phyloP scores from a whole-genome alignment of 1,284 basidiomycete species.

The Ceratobasidium sp. region DNA sequence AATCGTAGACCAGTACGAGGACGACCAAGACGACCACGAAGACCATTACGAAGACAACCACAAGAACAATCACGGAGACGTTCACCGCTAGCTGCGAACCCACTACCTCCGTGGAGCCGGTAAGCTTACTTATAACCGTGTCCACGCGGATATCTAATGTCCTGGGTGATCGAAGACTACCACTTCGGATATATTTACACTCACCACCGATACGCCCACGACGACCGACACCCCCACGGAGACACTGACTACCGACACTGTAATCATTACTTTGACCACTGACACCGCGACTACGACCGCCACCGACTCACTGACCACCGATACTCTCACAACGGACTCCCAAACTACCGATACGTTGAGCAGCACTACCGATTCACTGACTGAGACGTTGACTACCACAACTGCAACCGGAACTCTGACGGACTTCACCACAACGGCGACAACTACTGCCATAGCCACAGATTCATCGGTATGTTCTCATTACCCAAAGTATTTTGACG shows the following conservation, averaged over 20 bases:
- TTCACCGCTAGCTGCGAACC: slow-evolving; percentile 20
- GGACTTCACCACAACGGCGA: slow-evolving; percentile 1
- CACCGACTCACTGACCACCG: slow-evolving; percentile 1
- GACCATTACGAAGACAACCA: slow-evolving; percentile 39
- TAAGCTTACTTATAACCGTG: background rate
- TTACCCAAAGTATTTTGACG: background rate
- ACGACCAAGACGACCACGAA: slow-evolving; percentile 32
- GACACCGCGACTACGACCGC: background rate
- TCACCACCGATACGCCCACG: background rate
- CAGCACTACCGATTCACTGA: background rate
- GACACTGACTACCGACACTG: background rate
- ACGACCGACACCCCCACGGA: slow-evolving; percentile 5
- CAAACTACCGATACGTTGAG: background rate
- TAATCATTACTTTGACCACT: background rate
- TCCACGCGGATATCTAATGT: background rate
- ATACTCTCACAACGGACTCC: slow-evolving; percentile 3
- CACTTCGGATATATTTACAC: slow-evolving; percentile 4
- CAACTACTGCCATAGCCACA: background rate
- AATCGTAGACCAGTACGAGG: background rate
- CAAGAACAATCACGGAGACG: slow-evolving; percentile 22
- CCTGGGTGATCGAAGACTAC: background rate
- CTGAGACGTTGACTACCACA: background rate
- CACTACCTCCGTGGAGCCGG: slow-evolving; percentile 16
- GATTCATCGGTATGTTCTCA: no score
- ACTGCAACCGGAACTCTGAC: slow-evolving; percentile 17